Base-by-base conservation (phyloP, 176 grass and related monocot species). In the Oryza longistaminata region DNA sequence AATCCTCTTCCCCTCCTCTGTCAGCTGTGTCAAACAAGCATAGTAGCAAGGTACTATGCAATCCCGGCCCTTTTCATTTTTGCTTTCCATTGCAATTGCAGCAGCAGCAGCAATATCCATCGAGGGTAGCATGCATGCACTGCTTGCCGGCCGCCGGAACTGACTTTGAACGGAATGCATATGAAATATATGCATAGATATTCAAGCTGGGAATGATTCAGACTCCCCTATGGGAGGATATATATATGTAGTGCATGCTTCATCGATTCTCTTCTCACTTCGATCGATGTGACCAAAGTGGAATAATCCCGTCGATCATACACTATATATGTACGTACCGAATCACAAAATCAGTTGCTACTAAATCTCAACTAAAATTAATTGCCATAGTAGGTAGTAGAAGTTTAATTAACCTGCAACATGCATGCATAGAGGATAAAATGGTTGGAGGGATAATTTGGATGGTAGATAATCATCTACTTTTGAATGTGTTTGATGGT, bases 151-250 rank as follows among this genome's bases (percentile, higher is more conserved):
- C 16, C 43, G 9, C 49, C 11, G 17, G 17, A n/a, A 58, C 53
- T 58, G 53, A 72, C 2, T 22, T 26, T 46, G 42, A 73, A 14
- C n/a, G 24, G 11, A 24, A 73, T 40, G 9, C 39, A 40, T 73
- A 73, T 33, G 7, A n/a, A 11, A 48, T 21, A 11, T n/a, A 17
- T 58, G 29, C 2, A 3, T 31, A 3, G 29, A 17, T 21, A 26
- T 74, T 75, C 80, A 83, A 39, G 70, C 46, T 16, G 14, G 45
- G 40, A 76, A 91, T 88, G 73, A 91, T 88, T 64, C 25, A 15
- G 75, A 88, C 52, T 62, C 85, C 43, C 67, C 2, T 0, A 72
- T 72, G 81, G 90, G 82, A 39, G 21, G 69, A 91, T 58, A 9
- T 58, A 29, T 29, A 31, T 31, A 31, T 31, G 29, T 31, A 40